Evolutionary conservation across 768 basidiomycete genomes (phyloP).

Genomic region (Russula foetens): DNA sequence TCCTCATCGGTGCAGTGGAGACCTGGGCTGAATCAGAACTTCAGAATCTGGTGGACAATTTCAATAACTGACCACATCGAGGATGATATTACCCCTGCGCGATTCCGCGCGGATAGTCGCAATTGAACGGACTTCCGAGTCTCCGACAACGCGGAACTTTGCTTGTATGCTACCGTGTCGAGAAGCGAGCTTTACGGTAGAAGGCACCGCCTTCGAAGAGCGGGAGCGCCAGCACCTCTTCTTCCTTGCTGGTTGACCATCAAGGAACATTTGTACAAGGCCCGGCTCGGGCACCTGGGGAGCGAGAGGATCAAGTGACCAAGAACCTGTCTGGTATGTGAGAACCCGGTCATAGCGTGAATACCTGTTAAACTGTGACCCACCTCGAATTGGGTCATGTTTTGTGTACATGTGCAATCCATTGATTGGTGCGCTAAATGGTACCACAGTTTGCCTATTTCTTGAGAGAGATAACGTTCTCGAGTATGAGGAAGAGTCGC

Average conservation of each 20-base stretch:
- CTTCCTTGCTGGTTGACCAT: not conserved
- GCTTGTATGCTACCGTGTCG: constrained; percentile 11
- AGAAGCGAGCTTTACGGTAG: constrained; percentile 5
- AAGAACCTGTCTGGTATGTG: constrained; percentile 5
- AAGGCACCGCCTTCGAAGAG: not conserved
- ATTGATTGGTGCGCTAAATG: constrained; percentile 3
- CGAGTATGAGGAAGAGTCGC: not conserved
- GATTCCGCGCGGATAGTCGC: constrained; percentile 7
- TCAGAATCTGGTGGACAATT: not conserved
- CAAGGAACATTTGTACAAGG: constrained; percentile 7
- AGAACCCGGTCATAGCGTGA: not conserved
- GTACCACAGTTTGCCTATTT: not conserved
- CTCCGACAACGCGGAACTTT: constrained; percentile 5
- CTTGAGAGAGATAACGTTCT: not conserved
- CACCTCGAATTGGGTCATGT: constrained; percentile 5
- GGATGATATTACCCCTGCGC: constrained; percentile 1
- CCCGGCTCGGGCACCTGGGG: not conserved
- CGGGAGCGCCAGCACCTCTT: not conserved
- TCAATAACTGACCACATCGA: constrained; percentile 11
- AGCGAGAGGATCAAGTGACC: constrained; percentile 14
- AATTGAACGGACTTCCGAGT: constrained; percentile 2
- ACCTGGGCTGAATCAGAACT: constrained; percentile 1
- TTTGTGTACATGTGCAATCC: constrained; percentile 7
- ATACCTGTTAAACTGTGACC: not conserved
- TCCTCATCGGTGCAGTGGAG: constrained; percentile 7